Base-by-base conservation (phyloP, 2,329 filamentous ascomycete genomes). In the Purpureocillium lavendulum region DNA sequence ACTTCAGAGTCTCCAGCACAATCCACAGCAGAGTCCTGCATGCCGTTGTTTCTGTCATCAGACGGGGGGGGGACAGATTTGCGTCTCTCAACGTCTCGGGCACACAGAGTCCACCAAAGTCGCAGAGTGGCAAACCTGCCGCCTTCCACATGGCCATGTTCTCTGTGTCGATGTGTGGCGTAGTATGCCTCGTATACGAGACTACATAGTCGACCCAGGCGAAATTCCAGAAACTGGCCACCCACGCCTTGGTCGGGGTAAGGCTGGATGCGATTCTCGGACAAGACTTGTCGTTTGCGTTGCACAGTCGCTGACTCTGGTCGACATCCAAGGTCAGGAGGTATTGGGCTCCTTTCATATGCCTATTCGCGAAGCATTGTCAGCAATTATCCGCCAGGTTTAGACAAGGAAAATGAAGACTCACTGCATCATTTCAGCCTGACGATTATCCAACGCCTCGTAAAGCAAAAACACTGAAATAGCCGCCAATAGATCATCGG, bases 391-490 rank as follows among this genome's bases (percentile, higher is more conserved):
- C 21, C 21, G 5, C 21, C 5, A 26, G 5, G 21, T 8, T 16
- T 18, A 33, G 7, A 18, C n/a, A 5, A 17, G 24, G 17, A 29
- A 11, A 7, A 28, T 15, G 28, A 7, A 6, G 2, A 24, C 38
- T 31, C 31, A 47, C 45, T 40, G 39, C 26, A 40, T 41, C 11
- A 45, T 43, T 32, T 46, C 44, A 24, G 37, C 37, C 36, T 46
- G 40, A 12, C 44, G 39, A n/a, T 48, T 46, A 30, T 48, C 45
- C 7, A 48, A 36, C 24, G 45, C 45, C 30, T 48, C 45, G 24
- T 48, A 48, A 16, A 48, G 39, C 16, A 48, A 39, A 29, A 48
- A 48, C 4, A 48, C 41, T 8, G 43, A 45, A 17, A 48, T 41
- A 29, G 44, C 45, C 8, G 43, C 41, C 7, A 48, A 14, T 16